phyloP scores from a whole-genome alignment of 1,139 yeast species.

The Kurtzmaniella quercitrusa region DNA sequence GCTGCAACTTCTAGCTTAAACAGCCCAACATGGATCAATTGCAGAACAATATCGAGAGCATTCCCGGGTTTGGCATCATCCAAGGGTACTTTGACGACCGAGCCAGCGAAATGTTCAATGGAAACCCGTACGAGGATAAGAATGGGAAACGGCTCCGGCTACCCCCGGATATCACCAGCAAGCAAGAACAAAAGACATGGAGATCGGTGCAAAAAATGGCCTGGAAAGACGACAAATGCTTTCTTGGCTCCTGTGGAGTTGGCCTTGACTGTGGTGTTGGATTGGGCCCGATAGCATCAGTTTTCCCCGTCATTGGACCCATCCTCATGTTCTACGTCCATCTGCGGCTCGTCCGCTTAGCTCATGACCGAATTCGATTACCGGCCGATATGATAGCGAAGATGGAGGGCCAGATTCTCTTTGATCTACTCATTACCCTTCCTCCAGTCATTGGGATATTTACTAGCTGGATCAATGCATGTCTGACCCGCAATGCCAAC shows the following conservation, averaged over 20 bases:
- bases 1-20: neutral
- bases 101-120: slow-evolving; percentile 61
- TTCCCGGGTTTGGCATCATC: slow-evolving; percentile 55
- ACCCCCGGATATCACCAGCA: slow-evolving; percentile 50
- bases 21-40: slow-evolving; percentile 19
- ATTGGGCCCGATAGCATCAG: slow-evolving; percentile 60
- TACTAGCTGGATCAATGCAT: slow-evolving; percentile 75
- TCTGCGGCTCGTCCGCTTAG: slow-evolving; percentile 56
- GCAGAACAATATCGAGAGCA: slow-evolving; percentile 39
- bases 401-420: slow-evolving; percentile 66
- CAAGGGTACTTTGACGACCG: slow-evolving; percentile 59
- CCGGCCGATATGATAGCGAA: slow-evolving; percentile 60
- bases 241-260: slow-evolving; percentile 65
- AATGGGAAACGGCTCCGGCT: slow-evolving; percentile 56
- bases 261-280: slow-evolving; percentile 80
- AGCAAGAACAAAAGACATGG: slow-evolving; percentile 65
- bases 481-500: slow-evolving; percentile 89
- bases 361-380: slow-evolving; percentile 50
- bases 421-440: slow-evolving; percentile 69
- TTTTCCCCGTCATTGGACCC: slow-evolving; percentile 81
- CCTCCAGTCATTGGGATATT: slow-evolving; percentile 78
- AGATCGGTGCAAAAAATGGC: slow-evolving; percentile 68
- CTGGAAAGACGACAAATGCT: slow-evolving; percentile 81
- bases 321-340: slow-evolving; percentile 74
- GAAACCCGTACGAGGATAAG: slow-evolving; percentile 66